Conservation (phyloP, 306 rosid species). For the Cicer chorassanicum region DNA sequence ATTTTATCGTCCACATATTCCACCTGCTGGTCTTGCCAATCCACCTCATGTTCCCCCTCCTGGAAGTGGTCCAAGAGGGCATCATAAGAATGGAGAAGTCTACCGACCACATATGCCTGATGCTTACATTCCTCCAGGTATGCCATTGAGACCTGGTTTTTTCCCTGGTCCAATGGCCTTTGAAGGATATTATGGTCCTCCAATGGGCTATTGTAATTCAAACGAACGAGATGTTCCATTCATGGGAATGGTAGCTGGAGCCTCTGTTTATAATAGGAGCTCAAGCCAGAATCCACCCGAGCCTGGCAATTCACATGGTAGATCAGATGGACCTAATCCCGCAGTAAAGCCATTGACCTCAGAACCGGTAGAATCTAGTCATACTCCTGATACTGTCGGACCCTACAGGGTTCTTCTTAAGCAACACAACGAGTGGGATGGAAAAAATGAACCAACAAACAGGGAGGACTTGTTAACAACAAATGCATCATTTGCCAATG, state of each 20-base stretch:
- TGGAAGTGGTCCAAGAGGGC: constrained; percentile 72
- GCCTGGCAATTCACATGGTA: constrained; percentile 60
- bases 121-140: constrained; percentile 67
- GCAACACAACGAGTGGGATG: constrained; percentile 64
- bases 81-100: constrained; percentile 79
- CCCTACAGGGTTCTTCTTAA: constrained; percentile 85
- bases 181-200: constrained; percentile 74
- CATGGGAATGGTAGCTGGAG: constrained; percentile 74
- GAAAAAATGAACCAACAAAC: constrained; percentile 62
- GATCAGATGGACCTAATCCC: constrained; percentile 60
- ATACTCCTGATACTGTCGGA: constrained; percentile 58
- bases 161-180: constrained; percentile 74
- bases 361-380: constrained; percentile 66
- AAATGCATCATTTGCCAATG: constrained; percentile 44
- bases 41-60: constrained; percentile 67
- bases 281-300: constrained; percentile 60
- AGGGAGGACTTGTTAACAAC: constrained; percentile 51
- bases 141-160: constrained; percentile 85
- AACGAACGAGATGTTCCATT: constrained; percentile 76
- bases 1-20: constrained; percentile 75
- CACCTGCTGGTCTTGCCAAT: constrained; percentile 67
- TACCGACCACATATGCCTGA: constrained; percentile 85
- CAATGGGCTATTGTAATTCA: constrained; percentile 71
- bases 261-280: constrained; percentile 64
- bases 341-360: constrained; percentile 51